Evolutionary conservation across 768 basidiomycete species (phyloP), one percentile per base, ranked within the genome.

Genomic region (Leucosporidium yakuticum): DNA sequence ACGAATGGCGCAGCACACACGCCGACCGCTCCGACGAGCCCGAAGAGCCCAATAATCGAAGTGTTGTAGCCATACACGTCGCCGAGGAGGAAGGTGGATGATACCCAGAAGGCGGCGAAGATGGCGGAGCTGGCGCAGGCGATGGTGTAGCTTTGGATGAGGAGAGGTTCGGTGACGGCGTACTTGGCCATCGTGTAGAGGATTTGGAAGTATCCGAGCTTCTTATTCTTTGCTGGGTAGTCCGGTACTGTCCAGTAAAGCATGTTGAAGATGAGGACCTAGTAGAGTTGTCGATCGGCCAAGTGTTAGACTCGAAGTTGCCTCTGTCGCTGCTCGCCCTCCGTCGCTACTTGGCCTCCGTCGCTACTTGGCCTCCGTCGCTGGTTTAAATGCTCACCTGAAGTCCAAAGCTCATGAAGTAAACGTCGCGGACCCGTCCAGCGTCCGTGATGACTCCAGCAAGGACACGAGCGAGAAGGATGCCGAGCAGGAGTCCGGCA

Each of bases 361-460:
- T n/a, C n/a, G n/a, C n/a, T n/a, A n/a, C n/a, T n/a, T n/a, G n/a
- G n/a, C 34, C 6, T 12, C 34, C 34, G 34, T 36, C 34, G 12
- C 34, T 36, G 34, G 34, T 5, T 5, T 5, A 36, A 36, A 15
- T 8, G 17, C 39, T 44, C 14, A 44, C 79, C 76, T 91, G 91
- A 21, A 89, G 79, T 7, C 86, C 88, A 56, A 90, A 84, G 4
- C 88, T 84, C 77, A 90, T 81, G 79, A 86, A 91, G 76, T 90
- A 92, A 36, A 89, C 86, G 44, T 87, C 84, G 27, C 86, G 81
- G 83, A 85, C 78, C 4, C 83, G 83, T 0, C 83, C 80, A 72
- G 86, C 90, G 71, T 91, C 82, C 4, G 87, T 86, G 53, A 94
- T 85, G 57, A 90, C 80, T 0, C 89, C 89, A 0, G 88, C 83